Percentiles rank a stretch among this genome's conserved stretches.
phyloP scores from a whole-genome alignment of 2,329 filamentous ascomycete species.

The Alternaria triticina region DNA sequence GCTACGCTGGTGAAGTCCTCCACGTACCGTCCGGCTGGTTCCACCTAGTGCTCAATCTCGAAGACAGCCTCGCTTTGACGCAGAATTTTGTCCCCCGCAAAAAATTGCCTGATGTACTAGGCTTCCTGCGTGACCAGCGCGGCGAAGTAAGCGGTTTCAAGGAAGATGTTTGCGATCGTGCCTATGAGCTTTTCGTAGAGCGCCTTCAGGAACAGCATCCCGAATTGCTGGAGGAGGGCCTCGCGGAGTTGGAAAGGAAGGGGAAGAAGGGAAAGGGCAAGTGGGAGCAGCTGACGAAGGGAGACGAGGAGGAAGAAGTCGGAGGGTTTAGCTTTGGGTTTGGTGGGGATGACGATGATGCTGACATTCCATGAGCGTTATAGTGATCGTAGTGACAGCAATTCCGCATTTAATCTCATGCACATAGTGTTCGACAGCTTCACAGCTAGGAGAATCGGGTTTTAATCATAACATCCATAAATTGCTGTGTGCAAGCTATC shows the following conservation, averaged over 20 bases:
- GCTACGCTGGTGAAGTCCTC: conserved; percentile 80
- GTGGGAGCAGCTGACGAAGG: conserved; percentile 80
- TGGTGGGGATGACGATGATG: conserved; percentile 62
- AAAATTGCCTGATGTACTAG: conserved; percentile 75
- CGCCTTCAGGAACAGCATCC: conserved; percentile 69
- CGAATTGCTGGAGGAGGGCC: conserved; percentile 66
- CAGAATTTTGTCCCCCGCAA: conserved; percentile 90
- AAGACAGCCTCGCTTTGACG: conserved; percentile 84
- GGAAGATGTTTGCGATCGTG: conserved; percentile 70
- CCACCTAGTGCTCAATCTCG: conserved; percentile 91
- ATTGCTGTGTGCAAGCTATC: background rate
- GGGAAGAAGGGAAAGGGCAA: conserved; percentile 72
- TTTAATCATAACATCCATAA: background rate
- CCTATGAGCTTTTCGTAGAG: conserved; percentile 74
- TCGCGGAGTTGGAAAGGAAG: conserved; percentile 69
- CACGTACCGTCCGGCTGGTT: conserved; percentile 97
- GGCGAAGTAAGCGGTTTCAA: conserved; percentile 89
- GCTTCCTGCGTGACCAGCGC: conserved; percentile 80
- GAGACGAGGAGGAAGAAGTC: conserved; percentile 50
- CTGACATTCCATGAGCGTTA: conserved; percentile 39
- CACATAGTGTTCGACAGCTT: background rate
- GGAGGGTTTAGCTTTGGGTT: conserved; percentile 67
- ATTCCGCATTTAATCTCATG: background rate
- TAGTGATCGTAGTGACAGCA: background rate
- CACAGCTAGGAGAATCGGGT: too few relatives aligned